Base-by-base conservation (phyloP, 2,329 filamentous ascomycete species). In the Plectosphaerella plurivora region DNA sequence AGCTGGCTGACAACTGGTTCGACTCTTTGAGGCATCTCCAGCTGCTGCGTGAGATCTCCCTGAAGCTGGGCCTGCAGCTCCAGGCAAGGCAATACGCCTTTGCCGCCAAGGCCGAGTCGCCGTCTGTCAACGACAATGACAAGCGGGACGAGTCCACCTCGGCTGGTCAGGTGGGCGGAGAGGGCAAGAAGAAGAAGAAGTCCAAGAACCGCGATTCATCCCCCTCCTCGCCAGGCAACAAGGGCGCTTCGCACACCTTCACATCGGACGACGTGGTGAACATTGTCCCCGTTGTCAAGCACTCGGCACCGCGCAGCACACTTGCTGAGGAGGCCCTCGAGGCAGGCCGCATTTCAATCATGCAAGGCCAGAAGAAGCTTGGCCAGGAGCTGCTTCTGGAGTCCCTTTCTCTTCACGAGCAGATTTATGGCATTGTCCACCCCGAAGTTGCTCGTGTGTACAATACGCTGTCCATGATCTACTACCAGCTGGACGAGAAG, bases 401-500 rank as follows among this genome's bases (percentile, higher is more conserved):
- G 71, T 97, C 92, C 37, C 76, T 99, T 55, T 96, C 94, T 45
- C 77, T 99, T 44, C 93, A 99, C 65, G 94, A 99, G 77, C 94
- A 99, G 71, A 97, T 99, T 60, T 99, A 99, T 64, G 94, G 94
- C 55, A 95, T 97, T 53, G 79, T 99, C 24, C 94, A 99, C 67
- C 92, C 94, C 1, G 94, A 99, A 72, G 93, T 97, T 54, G 94
- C 93, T 46, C 86, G 92, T 58, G 88, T 96, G 25, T 99, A 99
- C 77, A 93, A 96, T 71, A 91, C 89, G 50, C 73, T 99, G 45
- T 96, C 94, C 3, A 96, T 96, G 78, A 81, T 97, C 51, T 97
- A 97, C 75, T 97, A 95, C 72, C 89, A 95, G 68, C 82, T 96
- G n/a, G 94, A 97, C 51, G 94, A 99, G 75, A 97, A 97, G 78